Evolutionary conservation across 768 basidiomycete species (phyloP).

Genomic region (Panaeolus papilionaceus): DNA sequence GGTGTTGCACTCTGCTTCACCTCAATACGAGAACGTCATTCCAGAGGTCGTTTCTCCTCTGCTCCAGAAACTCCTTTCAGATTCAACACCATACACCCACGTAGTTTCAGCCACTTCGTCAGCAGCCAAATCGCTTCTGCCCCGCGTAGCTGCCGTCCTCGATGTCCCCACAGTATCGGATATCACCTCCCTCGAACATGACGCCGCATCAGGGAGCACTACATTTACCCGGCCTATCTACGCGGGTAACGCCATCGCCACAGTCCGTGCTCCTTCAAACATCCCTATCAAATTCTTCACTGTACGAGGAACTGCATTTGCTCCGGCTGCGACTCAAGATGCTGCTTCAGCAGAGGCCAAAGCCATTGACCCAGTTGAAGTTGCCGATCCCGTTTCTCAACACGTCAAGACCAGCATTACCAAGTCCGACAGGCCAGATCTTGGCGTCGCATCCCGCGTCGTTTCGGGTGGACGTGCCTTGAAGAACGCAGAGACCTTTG

Average conservation of each 20-base stretch:
- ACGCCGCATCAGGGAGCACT: conserved; percentile 70
- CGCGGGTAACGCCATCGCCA: conserved; percentile 96
- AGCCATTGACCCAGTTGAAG: conserved; percentile 67
- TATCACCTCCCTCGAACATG: conserved; percentile 82
- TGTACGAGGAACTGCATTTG: conserved; percentile 90
- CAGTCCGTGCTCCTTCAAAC: conserved; percentile 79
- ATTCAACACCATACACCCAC: conserved; percentile 78
- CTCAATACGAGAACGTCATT: conserved; percentile 69
- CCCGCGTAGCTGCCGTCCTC: conserved; percentile 89
- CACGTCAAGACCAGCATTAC: conserved; percentile 81
- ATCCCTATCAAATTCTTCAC: conserved; percentile 94
- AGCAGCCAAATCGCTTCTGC: conserved; percentile 89
- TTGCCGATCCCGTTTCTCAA: conserved; percentile 59
- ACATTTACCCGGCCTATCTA: conserved; percentile 96
- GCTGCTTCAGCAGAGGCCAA: conserved; percentile 58
- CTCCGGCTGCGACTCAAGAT: conserved; percentile 63
- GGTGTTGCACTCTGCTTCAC: conserved; percentile 72
- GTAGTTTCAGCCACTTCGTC: conserved; percentile 93
- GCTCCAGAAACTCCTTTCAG: conserved; percentile 73
- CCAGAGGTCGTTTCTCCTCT: conserved; percentile 87
- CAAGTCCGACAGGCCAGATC: conserved; percentile 91
- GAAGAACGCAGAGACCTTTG: conserved; percentile 95
- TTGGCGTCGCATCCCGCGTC: conserved; percentile 85
- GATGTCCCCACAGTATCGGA: conserved; percentile 92
- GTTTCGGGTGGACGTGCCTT: conserved; percentile 96